Conservation (phyloP, 257 asterid species). For the Solanum chilense region DNA sequence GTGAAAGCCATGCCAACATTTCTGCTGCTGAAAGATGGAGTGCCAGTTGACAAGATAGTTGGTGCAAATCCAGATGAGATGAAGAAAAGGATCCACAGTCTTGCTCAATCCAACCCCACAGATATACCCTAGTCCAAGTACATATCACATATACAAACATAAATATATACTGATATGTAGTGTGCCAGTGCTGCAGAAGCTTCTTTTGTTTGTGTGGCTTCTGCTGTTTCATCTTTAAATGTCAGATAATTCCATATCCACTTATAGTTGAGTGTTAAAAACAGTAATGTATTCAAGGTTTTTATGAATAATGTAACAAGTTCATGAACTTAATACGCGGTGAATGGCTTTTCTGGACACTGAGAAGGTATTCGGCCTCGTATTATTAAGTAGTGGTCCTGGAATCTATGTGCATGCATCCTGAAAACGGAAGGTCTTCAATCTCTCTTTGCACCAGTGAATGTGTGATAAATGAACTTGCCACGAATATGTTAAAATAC, state of each 20-base stretch:
- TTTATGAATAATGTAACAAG: background rate
- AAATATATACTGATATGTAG: background rate
- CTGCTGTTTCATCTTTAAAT: background rate
- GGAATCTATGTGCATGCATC: background rate
- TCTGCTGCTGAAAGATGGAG: slow-evolving; percentile 24
- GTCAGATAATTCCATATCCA: background rate
- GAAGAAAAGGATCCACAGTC: slow-evolving; percentile 9
- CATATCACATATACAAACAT: background rate
- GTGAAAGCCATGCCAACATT: slow-evolving; percentile 40
- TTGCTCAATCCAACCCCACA: background rate
- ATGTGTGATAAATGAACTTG: background rate
- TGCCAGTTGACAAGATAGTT: slow-evolving; percentile 15
- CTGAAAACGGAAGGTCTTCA: background rate
- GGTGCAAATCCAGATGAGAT: slow-evolving; percentile 38
- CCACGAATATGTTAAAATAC: background rate
- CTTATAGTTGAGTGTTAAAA: background rate
- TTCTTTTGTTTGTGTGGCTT: background rate
- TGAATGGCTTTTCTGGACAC: background rate
- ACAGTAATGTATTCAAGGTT: background rate
- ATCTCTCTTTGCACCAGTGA: background rate
- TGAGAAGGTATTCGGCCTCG: background rate
- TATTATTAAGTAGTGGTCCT: background rate
- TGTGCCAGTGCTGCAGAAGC: background rate
- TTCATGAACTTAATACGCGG: background rate
- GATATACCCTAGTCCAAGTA: background rate